These are phyloP conservation scores for Aspergillus sclerotialis DNA, from an alignment of 2,329 filamentous ascomycete genomes.

Conservation along the genomic window DNA sequence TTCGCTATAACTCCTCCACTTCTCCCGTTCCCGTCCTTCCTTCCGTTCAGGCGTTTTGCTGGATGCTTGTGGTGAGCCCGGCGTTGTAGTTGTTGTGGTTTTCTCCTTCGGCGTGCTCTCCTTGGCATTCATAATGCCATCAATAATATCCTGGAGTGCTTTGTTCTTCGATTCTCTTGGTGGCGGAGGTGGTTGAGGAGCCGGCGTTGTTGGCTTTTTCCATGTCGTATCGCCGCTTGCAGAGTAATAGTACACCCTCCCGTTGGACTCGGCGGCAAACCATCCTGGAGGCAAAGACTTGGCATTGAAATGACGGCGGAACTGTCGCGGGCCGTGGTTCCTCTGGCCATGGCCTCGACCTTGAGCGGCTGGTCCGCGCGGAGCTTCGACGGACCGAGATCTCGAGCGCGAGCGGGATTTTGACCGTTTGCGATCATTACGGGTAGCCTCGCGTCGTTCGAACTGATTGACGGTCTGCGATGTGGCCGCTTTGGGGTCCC, in stretches of 20 bases:
- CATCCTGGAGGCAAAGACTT: constrained; percentile 68
- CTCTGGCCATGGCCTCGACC: constrained; percentile 53
- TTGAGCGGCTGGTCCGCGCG: constrained; percentile 35
- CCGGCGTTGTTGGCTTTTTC: constrained; percentile 66
- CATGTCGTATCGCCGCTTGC: constrained; percentile 72
- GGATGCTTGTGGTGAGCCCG: constrained; percentile 54
- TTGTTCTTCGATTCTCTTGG: constrained; percentile 68
- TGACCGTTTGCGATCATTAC: constrained; percentile 44
- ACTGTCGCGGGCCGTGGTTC: constrained; percentile 48
- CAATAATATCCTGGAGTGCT: constrained; percentile 74
- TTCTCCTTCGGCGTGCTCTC: constrained; percentile 48
- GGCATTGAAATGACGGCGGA: constrained; percentile 47
- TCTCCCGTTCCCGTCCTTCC: constrained; percentile 35
- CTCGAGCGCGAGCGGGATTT: constrained; percentile 44
- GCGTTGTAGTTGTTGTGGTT: constrained; percentile 56
- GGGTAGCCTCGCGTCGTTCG: constrained; percentile 48
- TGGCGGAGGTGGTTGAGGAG: constrained; percentile 54
- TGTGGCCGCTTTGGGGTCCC: constrained; percentile 57
- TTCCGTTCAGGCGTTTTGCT: constrained; percentile 47
- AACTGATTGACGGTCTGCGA: constrained; percentile 57
- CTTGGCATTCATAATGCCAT: constrained; percentile 69
- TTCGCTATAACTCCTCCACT: constrained; percentile 44
- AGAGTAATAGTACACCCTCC: constrained; percentile 80
- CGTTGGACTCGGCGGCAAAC: constrained; percentile 69
- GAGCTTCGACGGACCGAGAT: constrained; percentile 40